Evolutionary conservation across 257 asterid genomes (phyloP).

Genomic region (Petrea volubilis): DNA sequence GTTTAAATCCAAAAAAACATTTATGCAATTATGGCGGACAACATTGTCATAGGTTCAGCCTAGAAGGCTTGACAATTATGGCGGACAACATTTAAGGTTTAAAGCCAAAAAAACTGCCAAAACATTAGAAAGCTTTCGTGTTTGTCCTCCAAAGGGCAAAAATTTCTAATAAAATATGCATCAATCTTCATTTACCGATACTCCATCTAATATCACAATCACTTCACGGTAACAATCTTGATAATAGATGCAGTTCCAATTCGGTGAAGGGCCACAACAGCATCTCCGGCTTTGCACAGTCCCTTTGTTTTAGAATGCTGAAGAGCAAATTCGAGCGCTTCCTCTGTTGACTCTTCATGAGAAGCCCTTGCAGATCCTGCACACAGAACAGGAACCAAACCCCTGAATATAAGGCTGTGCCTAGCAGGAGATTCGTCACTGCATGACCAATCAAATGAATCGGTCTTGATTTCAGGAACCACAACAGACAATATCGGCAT

Average conservation of each 20-base stretch:
- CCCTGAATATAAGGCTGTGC: slow-evolving; percentile 49
- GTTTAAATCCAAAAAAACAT: no score
- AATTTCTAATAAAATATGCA: background rate
- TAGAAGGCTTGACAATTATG: slow-evolving; percentile 18
- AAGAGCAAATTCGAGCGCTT: slow-evolving; percentile 43
- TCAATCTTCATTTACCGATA: background rate
- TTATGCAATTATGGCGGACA: no score
- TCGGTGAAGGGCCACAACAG: slow-evolving; percentile 45
- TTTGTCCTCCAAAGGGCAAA: slow-evolving; percentile 13
- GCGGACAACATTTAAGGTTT: slow-evolving; percentile 1
- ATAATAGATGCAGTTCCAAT: slow-evolving; percentile 44
- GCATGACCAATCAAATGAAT: slow-evolving; percentile 47
- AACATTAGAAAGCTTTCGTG: background rate
- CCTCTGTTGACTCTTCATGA: slow-evolving; percentile 48
- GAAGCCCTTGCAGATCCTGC: slow-evolving; percentile 52
- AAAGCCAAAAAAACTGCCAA: background rate
- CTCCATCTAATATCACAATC: background rate
- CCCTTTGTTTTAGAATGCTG: slow-evolving; percentile 40
- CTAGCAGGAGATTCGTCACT: slow-evolving; percentile 48
- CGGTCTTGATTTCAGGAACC: slow-evolving; percentile 46
- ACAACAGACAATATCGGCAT: slow-evolving; percentile 47
- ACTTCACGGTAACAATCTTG: slow-evolving; percentile 44
- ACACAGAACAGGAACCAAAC: slow-evolving; percentile 42
- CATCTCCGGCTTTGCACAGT: slow-evolving; percentile 40
- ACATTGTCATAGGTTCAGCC: background rate